Evolutionary conservation across 805 yeast species (phyloP).

Genomic region (Ogataea paraovalis): DNA sequence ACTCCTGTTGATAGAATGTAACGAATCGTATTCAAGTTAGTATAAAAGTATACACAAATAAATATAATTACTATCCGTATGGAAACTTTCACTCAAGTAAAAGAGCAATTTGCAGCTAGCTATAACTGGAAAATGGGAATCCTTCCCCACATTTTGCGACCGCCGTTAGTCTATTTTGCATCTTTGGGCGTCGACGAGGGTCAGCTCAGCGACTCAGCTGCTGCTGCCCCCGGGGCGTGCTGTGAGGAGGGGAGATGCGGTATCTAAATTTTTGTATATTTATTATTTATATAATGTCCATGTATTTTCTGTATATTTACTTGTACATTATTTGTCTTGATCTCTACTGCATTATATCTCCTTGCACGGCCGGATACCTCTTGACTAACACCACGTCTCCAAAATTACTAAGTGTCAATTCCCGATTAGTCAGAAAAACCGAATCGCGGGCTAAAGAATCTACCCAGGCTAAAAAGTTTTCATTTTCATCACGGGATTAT

Average conservation of each 20-base stretch:
- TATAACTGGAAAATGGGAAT: background rate
- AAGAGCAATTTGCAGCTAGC: background rate
- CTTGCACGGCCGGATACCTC: too few species aligned
- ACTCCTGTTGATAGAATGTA: slow-evolving; percentile 99
- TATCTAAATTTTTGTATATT: too few species aligned
- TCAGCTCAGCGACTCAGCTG: too few species aligned
- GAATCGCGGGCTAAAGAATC: background rate
- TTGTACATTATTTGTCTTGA: too few species aligned
- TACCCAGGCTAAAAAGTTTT: background rate
- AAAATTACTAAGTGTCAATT: background rate
- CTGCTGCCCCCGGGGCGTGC: too few species aligned
- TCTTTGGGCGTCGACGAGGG: background rate
- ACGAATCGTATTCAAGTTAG: slow-evolving; percentile 5
- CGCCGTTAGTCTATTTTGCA: slow-evolving; percentile 3
- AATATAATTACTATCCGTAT: background rate
- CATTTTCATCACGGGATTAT: background rate
- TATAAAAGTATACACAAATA: background rate
- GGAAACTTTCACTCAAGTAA: background rate
- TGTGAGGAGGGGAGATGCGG: too few species aligned
- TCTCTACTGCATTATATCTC: too few species aligned
- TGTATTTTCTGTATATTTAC: too few species aligned
- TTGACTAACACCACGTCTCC: background rate
- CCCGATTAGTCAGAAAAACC: background rate
- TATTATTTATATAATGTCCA: too few species aligned
- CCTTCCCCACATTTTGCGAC: slow-evolving; percentile 1